Evolutionary conservation across 2,329 filamentous ascomycete genomes (phyloP), one percentile per base, ranked within the genome.

Genomic region (Neopestalotiopsis clavispora): DNA sequence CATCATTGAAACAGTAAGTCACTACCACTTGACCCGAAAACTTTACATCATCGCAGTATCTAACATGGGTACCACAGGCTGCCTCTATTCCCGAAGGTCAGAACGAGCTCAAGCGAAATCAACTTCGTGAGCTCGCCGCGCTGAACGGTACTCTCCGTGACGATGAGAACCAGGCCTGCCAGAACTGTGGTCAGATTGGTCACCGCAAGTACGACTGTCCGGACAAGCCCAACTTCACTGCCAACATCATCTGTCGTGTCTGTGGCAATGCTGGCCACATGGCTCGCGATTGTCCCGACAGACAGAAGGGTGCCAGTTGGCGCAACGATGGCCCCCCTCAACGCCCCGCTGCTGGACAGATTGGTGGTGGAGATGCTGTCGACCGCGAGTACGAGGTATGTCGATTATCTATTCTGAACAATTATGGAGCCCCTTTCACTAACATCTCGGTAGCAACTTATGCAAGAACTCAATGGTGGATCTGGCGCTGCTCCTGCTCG

Each of bases 201-300:
- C 96, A 99, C 82, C 92, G 96, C 83, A 99, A 99, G 84, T 98
- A 98, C 80, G 96, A 99, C 80, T 99, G 96, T 76, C 96, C 96
- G 14, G 94, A 99, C 84, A 94, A 96, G 81, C 94, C 95, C 80
- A 99, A 99, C 84, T 98, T 92, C 83, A 99, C 96, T n/a, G 95
- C 96, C 76, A 98, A 94, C 83, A 98, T 99, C 80, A 98, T 99
- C 79, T 99, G 96, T 84, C 95, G 95, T 76, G 93, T 98, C 75
- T 99, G 96, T 84, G 96, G 96, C 74, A 98, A 98, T 79, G 95
- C 96, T 73, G 96, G 96, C 23, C 96, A 99, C 77, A 98, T 99
- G 94, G 96, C 95, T 74, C 92, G 95, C 75, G 96, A 99, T 83
- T 99, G 96, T 88, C 94, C 95, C 60, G 96, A 99, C 78, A 89